Conservation (phyloP, 164 flowering plant genomes). For the Magnolia officinalis region DNA sequence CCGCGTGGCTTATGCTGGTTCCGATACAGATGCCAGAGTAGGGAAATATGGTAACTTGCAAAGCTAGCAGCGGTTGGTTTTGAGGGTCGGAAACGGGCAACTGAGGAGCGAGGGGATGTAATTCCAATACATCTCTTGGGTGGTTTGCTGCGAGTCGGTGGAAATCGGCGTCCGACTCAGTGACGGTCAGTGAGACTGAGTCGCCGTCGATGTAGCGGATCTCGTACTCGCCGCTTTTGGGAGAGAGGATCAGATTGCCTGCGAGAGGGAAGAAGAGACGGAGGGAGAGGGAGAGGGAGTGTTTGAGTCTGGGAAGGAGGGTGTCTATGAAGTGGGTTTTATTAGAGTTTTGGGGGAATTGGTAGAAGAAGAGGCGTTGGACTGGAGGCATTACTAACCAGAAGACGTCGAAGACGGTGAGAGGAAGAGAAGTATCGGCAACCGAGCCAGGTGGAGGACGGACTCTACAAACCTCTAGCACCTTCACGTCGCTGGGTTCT, state of each 20-base stretch:
- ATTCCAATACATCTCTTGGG: not conserved
- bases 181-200: constrained; percentile 21
- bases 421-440: constrained; percentile 3
- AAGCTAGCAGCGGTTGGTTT: constrained; percentile 3
- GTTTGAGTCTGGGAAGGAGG: constrained; percentile 24
- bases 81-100: not conserved
- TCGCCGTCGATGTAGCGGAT: constrained; percentile 28
- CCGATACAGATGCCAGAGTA: constrained; percentile 15
- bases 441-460: constrained; percentile 12
- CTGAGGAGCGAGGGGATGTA: constrained; percentile 11
- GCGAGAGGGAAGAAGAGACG: constrained; percentile 35
- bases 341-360: not conserved
- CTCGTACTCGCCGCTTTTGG: constrained; percentile 15
- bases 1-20: not conserved
- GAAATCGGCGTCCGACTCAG: constrained; percentile 12
- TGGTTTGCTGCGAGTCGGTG: not conserved
- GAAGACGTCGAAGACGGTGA: constrained; percentile 15
- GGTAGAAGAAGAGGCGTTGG: constrained; percentile 15
- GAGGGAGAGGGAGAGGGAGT: constrained; percentile 41
- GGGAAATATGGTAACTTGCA: constrained; percentile 16
- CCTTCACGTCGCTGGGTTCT: not conserved
- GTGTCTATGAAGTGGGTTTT: not conserved
- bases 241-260: constrained; percentile 23
- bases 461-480: not conserved
- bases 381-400: not conserved